phyloP scores from a whole-genome alignment of 2,329 filamentous ascomycete species.

The Talaromyces albobiverticillius region DNA sequence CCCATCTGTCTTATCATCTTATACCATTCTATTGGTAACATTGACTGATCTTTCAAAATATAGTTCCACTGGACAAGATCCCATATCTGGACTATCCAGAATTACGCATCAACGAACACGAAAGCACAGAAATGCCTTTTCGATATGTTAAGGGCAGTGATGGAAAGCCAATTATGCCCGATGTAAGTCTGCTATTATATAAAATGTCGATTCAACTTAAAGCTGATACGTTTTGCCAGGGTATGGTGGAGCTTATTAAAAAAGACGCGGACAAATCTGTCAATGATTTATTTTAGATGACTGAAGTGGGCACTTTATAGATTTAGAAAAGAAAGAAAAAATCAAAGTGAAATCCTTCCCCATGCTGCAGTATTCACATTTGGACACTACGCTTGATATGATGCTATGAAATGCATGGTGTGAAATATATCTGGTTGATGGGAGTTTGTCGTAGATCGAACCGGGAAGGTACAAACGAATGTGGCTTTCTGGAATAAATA shows the following conservation, averaged over 20 bases:
- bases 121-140: constrained; percentile 97
- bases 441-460: too few relatives aligned
- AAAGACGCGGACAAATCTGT: constrained; percentile 92
- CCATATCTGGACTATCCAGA: constrained; percentile 85
- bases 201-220: neutral
- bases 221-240: too few relatives aligned
- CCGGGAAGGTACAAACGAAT: too few relatives aligned
- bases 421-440: too few relatives aligned
- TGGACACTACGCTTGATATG: too few relatives aligned
- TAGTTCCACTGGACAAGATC: constrained; percentile 75
- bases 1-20: neutral
- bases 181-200: constrained; percentile 66
- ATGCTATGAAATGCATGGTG: too few relatives aligned
- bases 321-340: neutral
- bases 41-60: neutral
- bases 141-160: constrained; percentile 78
- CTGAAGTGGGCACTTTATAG: neutral
- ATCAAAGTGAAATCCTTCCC: neutral
- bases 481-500: too few relatives aligned
- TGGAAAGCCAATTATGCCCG: constrained; percentile 84
- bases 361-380: too few relatives aligned
- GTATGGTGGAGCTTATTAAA: constrained; percentile 91
- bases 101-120: constrained; percentile 82
- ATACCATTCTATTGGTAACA: neutral
- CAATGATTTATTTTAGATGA: constrained; percentile 69